A percentile compares a stretch with the other conserved stretches of the same genome.
phyloP scores from a whole-genome alignment of 345 rosid species.

The Eucalyptus erythrocorys region DNA sequence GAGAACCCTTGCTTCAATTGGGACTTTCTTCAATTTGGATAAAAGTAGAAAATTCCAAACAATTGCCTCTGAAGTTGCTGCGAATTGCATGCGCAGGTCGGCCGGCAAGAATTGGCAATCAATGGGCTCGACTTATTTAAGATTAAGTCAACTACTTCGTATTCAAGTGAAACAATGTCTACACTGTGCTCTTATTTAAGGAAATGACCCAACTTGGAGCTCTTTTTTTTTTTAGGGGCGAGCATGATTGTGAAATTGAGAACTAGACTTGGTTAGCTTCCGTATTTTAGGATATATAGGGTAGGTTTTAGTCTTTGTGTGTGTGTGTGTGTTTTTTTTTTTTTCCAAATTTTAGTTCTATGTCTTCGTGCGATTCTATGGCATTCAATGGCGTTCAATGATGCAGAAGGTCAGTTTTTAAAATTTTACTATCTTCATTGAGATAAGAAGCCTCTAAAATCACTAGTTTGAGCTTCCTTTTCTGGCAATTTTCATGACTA shows the following conservation, averaged over 20 bases:
- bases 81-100: neutral
- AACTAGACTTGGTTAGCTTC: fast-evolving
- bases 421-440: too few relatives aligned
- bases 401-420: too few relatives aligned
- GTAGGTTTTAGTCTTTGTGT: fast-evolving
- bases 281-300: fast-evolving
- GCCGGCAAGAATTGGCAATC: neutral
- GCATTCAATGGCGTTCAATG: too few relatives aligned
- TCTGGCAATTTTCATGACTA: too few relatives aligned
- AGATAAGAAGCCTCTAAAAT: too few relatives aligned
- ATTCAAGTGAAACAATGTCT: neutral
- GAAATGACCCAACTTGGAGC: neutral
- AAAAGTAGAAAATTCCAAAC: neutral
- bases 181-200: neutral
- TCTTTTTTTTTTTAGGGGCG: too few relatives aligned
- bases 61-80: neutral
- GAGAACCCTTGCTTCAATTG: neutral
- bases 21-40: neutral
- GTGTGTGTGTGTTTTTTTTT: too few relatives aligned
- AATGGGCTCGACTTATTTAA: neutral
- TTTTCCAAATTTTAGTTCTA: too few relatives aligned
- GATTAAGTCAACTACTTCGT: neutral
- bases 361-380: too few relatives aligned
- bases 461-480: too few relatives aligned
- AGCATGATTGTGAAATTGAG: too few relatives aligned